Evolutionary conservation across 2,329 filamentous ascomycete species (phyloP).

Genomic region (Penicillium sp.): DNA sequence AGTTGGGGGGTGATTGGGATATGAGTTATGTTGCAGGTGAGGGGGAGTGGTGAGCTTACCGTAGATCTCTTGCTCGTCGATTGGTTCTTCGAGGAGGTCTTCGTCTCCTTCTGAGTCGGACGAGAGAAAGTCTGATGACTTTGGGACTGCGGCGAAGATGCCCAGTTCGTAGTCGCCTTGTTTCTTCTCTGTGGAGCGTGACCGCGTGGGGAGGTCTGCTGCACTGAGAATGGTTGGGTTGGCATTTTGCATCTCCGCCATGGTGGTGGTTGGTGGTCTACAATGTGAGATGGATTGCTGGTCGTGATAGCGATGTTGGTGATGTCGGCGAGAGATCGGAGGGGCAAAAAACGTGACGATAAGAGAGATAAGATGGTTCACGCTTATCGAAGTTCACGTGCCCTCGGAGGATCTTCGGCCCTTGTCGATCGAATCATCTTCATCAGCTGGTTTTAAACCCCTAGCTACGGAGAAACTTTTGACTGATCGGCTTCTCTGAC

Average conservation of each 20-base stretch:
- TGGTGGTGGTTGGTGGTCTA: constrained; percentile 11
- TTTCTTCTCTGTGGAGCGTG: constrained; percentile 46
- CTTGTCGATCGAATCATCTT: background rate
- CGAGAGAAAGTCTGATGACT: constrained; percentile 53
- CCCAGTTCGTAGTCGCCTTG: constrained; percentile 34
- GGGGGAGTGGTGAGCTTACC: constrained; percentile 52
- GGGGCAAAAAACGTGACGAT: constrained; percentile 6
- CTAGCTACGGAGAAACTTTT: background rate
- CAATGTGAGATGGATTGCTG: background rate
- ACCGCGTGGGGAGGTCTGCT: constrained; percentile 83
- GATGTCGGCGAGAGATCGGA: background rate
- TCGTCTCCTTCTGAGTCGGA: constrained; percentile 50
- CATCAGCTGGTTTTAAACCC: background rate
- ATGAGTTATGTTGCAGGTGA: background rate
- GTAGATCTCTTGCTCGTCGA: constrained; percentile 97
- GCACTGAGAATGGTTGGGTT: constrained; percentile 91
- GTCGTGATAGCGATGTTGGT: background rate
- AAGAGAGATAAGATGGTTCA: background rate
- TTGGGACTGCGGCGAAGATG: constrained; percentile 58
- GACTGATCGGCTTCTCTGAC: background rate
- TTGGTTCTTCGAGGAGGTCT: constrained; percentile 71
- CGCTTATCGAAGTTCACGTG: constrained; percentile 12
- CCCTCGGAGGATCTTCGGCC: constrained; percentile 13
- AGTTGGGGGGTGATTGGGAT: background rate
- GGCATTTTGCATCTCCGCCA: constrained; percentile 52